Percentiles rank a stretch among this genome's conserved stretches.
phyloP scores from a whole-genome alignment of 148 eudicot genomes.

The Pharnaceum exiguum region DNA sequence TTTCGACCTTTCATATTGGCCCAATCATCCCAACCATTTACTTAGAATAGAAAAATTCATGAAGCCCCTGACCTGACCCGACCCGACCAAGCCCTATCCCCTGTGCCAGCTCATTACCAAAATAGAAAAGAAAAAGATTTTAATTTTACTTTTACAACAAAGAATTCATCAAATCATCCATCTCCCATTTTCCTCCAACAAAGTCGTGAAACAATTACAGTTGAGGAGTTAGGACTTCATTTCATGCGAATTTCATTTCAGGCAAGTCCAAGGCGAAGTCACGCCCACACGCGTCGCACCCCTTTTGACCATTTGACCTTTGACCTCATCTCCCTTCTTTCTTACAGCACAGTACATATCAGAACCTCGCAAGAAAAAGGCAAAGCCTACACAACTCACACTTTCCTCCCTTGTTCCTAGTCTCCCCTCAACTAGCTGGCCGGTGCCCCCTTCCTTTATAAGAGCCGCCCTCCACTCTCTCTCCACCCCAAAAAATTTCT shows the following conservation, averaged over 20 bases:
- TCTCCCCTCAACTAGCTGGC: slow-evolving; percentile 14
- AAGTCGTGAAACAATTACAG: background rate
- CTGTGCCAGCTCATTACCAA: too few species aligned
- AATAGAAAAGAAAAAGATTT: too few species aligned
- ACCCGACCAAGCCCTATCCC: too few species aligned
- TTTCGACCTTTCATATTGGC: too few species aligned
- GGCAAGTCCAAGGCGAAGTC: slow-evolving; percentile 19
- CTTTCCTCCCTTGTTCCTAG: slow-evolving; percentile 55
- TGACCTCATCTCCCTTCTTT: slow-evolving; percentile 16
- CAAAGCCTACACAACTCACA: slow-evolving; percentile 41
- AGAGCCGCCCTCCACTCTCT: slow-evolving; percentile 22
- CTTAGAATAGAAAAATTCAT: too few species aligned
- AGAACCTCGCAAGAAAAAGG: slow-evolving; percentile 5
- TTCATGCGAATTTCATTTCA: slow-evolving; percentile 22
- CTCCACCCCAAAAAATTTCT: slow-evolving; percentile 5
- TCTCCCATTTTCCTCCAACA: too few species aligned
- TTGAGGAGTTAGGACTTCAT: background rate
- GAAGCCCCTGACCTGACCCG: too few species aligned
- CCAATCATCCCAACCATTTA: too few species aligned
- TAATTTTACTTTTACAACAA: too few species aligned
- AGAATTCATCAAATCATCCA: too few species aligned
- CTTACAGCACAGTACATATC: slow-evolving; percentile 27
- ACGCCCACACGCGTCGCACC: slow-evolving; percentile 28
- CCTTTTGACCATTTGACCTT: slow-evolving; percentile 36
- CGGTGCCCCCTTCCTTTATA: slow-evolving; percentile 28